Evolutionary conservation across 768 basidiomycete genomes (phyloP).

Genomic region (Amanita phalloides): DNA sequence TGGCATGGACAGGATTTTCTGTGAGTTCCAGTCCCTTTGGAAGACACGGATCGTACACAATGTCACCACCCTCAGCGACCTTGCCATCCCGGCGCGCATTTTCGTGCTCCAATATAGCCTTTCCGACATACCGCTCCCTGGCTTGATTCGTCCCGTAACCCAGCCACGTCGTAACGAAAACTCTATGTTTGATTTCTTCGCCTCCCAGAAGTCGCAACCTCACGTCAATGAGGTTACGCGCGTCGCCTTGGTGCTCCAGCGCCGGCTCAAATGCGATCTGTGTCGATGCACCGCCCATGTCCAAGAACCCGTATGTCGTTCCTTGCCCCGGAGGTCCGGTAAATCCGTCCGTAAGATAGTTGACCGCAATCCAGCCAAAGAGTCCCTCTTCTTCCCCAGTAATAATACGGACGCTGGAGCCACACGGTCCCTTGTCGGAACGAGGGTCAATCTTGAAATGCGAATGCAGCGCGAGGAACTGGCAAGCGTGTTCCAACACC

Average conservation of each 20-base stretch:
- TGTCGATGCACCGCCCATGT: constrained; percentile 99
- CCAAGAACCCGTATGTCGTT: constrained; percentile 94
- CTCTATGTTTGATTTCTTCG: constrained; percentile 78
- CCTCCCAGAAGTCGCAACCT: constrained; percentile 74
- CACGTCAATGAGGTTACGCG: constrained; percentile 68
- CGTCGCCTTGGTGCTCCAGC: constrained; percentile 38
- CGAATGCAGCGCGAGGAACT: constrained; percentile 64
- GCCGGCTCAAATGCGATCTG: constrained; percentile 97
- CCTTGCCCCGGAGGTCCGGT: constrained; percentile 38
- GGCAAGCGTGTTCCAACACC: constrained; percentile 70
- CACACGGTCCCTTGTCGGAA: constrained; percentile 70
- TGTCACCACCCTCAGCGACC: constrained; percentile 16
- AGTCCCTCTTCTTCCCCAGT: constrained; percentile 97
- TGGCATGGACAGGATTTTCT: constrained; percentile 40
- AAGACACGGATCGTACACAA: constrained; percentile 83
- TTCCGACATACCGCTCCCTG: constrained; percentile 82
- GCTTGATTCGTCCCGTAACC: constrained; percentile 98
- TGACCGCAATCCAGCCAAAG: constrained; percentile 98
- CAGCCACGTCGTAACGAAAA: constrained; percentile 98
- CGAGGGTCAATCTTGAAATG: constrained; percentile 65
- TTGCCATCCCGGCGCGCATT: constrained; percentile 18
- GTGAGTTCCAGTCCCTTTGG: constrained; percentile 60
- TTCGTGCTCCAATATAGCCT: constrained; percentile 51
- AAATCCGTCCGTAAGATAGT: constrained; percentile 98
- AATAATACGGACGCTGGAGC: constrained; percentile 88